These are phyloP conservation scores for Cyclanthera cordifolia DNA, from an alignment of 306 rosid species.

Conservation along the genomic window DNA sequence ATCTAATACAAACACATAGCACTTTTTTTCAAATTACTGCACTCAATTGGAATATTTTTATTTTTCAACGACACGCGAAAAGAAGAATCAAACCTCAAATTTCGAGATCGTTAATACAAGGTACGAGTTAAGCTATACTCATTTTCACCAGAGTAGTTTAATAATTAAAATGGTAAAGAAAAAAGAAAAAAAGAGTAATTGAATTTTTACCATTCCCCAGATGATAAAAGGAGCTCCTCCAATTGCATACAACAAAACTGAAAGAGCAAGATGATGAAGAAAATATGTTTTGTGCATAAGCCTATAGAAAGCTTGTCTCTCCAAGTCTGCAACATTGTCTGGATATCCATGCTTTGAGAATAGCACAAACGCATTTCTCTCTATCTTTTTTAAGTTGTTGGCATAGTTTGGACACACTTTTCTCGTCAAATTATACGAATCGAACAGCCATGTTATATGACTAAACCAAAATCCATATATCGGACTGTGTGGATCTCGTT, in stretches of 20 bases:
- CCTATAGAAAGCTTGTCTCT: too few relatives aligned
- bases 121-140: too few relatives aligned
- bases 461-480: slow-evolving; percentile 59
- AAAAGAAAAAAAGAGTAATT: neutral
- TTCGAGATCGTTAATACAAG: too few relatives aligned
- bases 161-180: neutral
- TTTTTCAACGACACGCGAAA: too few relatives aligned
- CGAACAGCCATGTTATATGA: slow-evolving; percentile 49
- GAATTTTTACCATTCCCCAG: slow-evolving; percentile 50
- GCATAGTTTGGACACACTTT: slow-evolving; percentile 17
- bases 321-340: slow-evolving; percentile 41
- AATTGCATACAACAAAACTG: slow-evolving; percentile 32
- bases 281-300: slow-evolving; percentile 35
- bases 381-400: too few relatives aligned
- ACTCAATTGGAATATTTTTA: too few relatives aligned
- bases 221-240: slow-evolving; percentile 53
- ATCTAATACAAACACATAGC: too few relatives aligned
- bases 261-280: slow-evolving; percentile 41
- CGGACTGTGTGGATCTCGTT: slow-evolving; percentile 57
- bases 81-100: too few relatives aligned
- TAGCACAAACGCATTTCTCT: neutral
- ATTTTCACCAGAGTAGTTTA: too few relatives aligned
- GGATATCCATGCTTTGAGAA: slow-evolving; percentile 40
- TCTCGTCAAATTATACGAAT: slow-evolving; percentile 23
- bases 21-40: too few relatives aligned